Conservation (phyloP, 2,329 filamentous ascomycete species). For the Diaporthe ampelina region DNA sequence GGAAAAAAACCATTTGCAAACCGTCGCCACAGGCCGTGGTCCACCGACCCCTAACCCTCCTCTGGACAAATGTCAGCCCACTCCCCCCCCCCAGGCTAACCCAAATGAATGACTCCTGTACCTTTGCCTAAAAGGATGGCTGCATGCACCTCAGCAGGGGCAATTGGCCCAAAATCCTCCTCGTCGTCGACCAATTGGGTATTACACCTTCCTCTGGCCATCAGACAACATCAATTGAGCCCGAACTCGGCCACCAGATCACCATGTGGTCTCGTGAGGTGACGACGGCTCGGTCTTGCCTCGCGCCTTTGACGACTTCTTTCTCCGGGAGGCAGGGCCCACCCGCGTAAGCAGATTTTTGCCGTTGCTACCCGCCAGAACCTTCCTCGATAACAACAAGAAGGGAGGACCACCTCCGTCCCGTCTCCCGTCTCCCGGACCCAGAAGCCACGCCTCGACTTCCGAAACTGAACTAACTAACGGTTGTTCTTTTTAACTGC, state of each 20-base stretch:
- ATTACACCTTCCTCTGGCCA: neutral
- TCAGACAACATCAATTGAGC: neutral
- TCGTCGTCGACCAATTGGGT: neutral
- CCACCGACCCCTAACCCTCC: constrained; percentile 7
- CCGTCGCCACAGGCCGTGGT: no score
- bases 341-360: constrained; percentile 32
- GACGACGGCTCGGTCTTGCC: constrained; percentile 16
- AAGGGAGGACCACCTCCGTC: neutral
- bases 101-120: neutral
- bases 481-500: neutral
- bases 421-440: neutral
- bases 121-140: constrained; percentile 1
- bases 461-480: neutral
- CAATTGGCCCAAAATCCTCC: constrained; percentile 3
- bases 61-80: no score
- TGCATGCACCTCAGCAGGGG: neutral
- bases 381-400: constrained; percentile 19
- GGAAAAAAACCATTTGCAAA: neutral
- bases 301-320: constrained; percentile 20
- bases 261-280: constrained; percentile 7
- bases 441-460: neutral
- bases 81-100: neutral
- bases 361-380: constrained; percentile 15
- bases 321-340: constrained; percentile 1
- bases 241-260: constrained; percentile 3